Percentiles rank a stretch among this genome's conserved stretches.
phyloP scores from a whole-genome alignment of 192 early-diverging fungal genomes.

The Pilobolus umbonatus region DNA sequence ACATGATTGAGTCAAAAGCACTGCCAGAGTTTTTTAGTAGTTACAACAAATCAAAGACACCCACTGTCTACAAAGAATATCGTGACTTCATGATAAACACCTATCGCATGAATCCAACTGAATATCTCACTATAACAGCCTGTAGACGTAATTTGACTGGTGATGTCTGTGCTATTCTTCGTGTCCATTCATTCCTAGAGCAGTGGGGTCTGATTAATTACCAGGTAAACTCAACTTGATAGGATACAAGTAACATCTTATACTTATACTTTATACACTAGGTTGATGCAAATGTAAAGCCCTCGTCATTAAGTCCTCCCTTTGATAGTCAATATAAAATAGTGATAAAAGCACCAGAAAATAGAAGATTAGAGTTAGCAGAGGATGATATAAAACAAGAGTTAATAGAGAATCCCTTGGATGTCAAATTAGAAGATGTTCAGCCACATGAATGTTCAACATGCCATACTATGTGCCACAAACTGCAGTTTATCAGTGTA shows the following conservation, averaged over 20 bases:
- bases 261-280: conserved; percentile 26
- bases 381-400: not conserved
- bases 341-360: not conserved
- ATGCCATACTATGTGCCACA: conserved; percentile 3
- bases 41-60: conserved; percentile 92
- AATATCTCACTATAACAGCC: conserved; percentile 98
- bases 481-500: conserved; percentile 2
- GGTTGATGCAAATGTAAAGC: conserved; percentile 89
- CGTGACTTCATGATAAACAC: conserved; percentile 99
- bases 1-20: conserved; percentile 81
- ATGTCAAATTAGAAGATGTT: not conserved
- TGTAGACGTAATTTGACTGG: conserved; percentile 95
- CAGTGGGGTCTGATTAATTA: conserved; percentile 99
- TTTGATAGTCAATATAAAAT: conserved; percentile 74
- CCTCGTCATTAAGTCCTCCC: conserved; percentile 79
- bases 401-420: not conserved
- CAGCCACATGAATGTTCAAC: conserved; percentile 1
- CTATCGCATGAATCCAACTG: conserved; percentile 91
- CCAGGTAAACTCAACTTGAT: no score
- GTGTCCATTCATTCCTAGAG: conserved; percentile 97
- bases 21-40: conserved; percentile 97
- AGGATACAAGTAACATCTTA: no score
- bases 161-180: conserved; percentile 97
- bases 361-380: not conserved
- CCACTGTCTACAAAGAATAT: conserved; percentile 87